phyloP scores from a whole-genome alignment of 495 filamentous ascomycete genomes.

The Astrocystis sublimbata region DNA sequence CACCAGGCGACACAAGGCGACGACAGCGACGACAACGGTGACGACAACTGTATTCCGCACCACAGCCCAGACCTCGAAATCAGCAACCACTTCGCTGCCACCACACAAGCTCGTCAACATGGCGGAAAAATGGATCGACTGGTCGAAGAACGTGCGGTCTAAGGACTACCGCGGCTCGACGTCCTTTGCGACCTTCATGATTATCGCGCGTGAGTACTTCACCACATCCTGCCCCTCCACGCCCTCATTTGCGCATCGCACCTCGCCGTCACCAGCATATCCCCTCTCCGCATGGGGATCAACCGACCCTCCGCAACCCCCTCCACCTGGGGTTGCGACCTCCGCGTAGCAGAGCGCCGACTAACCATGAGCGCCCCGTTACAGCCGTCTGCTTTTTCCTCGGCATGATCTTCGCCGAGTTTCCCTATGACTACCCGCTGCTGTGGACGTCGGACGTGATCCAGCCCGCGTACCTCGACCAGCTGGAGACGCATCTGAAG shows the following conservation, averaged over 20 bases:
- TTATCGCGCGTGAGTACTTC: slow-evolving; percentile 78
- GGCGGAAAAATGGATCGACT: slow-evolving; percentile 48
- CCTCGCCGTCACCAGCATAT: not conserved
- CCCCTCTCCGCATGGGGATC: slow-evolving; percentile 7
- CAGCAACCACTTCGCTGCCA: not conserved
- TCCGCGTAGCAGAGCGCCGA: not conserved
- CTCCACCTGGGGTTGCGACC: not conserved
- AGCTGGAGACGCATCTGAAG: slow-evolving; percentile 81
- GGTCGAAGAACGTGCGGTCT: slow-evolving; percentile 50
- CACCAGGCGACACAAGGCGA: too few species aligned
- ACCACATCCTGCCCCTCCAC: not conserved
- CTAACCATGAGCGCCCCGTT: not conserved
- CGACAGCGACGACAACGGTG: not conserved
- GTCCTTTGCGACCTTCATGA: slow-evolving; percentile 90
- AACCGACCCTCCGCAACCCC: slow-evolving; percentile 6
- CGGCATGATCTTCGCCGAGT: slow-evolving; percentile 94
- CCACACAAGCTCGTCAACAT: slow-evolving; percentile 19
- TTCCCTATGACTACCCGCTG: slow-evolving; percentile 97
- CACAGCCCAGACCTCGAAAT: not conserved
- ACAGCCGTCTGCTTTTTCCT: slow-evolving; percentile 89
- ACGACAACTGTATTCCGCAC: not conserved
- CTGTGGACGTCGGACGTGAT: slow-evolving; percentile 78
- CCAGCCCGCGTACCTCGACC: slow-evolving; percentile 65
- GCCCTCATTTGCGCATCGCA: slow-evolving; percentile 1
- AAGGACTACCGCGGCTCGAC: slow-evolving; percentile 50